Percentiles rank a stretch among this genome's conserved stretches.
Conservation (phyloP, 768 basidiomycete genomes). For the Filobasidium wieringae region DNA sequence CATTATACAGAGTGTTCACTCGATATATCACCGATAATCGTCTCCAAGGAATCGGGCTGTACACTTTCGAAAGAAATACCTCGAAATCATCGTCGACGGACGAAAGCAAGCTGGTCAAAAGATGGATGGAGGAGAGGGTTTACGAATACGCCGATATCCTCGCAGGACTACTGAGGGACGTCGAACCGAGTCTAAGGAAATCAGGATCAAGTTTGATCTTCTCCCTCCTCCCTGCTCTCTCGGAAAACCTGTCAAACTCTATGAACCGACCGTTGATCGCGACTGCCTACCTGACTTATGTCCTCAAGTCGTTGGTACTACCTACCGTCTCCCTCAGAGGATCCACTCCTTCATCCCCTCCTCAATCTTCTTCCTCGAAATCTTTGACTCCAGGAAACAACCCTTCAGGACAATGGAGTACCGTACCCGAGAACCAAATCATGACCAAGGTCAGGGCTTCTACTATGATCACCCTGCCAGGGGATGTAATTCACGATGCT, state of each 20-base stretch:
- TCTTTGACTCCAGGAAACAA: background rate
- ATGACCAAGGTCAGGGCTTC: background rate
- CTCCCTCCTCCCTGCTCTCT: constrained; percentile 25
- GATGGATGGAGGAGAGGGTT: constrained; percentile 69
- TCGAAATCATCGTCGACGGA: background rate
- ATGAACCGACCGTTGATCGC: constrained; percentile 19
- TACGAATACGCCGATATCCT: constrained; percentile 60
- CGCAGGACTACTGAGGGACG: constrained; percentile 58
- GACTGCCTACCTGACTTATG: constrained; percentile 21
- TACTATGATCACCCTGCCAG: constrained; percentile 21
- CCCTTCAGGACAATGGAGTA: constrained; percentile 12
- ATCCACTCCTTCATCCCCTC: constrained; percentile 9
- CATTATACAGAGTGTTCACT: constrained; percentile 67
- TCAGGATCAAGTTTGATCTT: constrained; percentile 26
- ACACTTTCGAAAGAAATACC: background rate
- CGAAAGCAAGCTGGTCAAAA: constrained; percentile 41
- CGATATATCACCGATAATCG: constrained; percentile 51
- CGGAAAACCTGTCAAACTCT: constrained; percentile 13
- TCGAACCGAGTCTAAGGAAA: constrained; percentile 55
- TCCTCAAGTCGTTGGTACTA: constrained; percentile 8
- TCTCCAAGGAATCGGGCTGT: constrained; percentile 31
- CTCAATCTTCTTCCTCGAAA: too few species aligned
- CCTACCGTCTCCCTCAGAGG: constrained; percentile 24
- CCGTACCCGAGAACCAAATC: constrained; percentile 23
- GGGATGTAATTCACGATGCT: constrained; percentile 27